Evolutionary conservation across 768 basidiomycete genomes (phyloP).

Genomic region (Suillus weaverae): DNA sequence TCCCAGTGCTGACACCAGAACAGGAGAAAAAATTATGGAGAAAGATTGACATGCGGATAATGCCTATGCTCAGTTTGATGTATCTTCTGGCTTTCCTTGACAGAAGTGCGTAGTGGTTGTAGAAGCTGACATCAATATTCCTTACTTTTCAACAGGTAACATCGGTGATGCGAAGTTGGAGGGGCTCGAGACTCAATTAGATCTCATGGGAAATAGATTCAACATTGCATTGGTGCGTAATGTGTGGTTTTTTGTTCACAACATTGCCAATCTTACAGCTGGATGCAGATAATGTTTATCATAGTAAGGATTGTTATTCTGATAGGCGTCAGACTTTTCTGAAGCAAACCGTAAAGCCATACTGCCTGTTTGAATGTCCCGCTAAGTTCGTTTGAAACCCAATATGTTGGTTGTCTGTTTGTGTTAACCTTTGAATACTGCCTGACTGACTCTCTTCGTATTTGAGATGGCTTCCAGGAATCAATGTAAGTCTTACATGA

Average conservation of each 20-base stretch:
- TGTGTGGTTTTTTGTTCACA: conserved; percentile 22
- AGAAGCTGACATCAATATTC: not conserved
- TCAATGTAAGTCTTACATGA: conserved; percentile 45
- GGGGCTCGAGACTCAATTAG: conserved; percentile 53
- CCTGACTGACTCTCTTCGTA: not conserved
- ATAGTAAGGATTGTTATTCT: conserved; percentile 41
- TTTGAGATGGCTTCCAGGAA: conserved; percentile 61
- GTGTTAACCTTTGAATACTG: conserved; percentile 18
- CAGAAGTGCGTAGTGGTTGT: conserved; percentile 39
- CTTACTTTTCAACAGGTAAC: not conserved
- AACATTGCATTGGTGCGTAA: conserved; percentile 60
- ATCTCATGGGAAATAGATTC: conserved; percentile 56
- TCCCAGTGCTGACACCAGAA: conserved; percentile 33
- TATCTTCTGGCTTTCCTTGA: conserved; percentile 65
- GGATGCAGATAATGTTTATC: conserved; percentile 60
- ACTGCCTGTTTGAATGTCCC: conserved; percentile 56
- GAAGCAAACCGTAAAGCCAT: not conserved
- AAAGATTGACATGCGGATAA: conserved; percentile 55
- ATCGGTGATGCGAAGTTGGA: conserved; percentile 61
- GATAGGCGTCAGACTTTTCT: not conserved
- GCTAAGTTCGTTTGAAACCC: conserved; percentile 47
- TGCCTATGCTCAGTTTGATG: conserved; percentile 58
- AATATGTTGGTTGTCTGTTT: not conserved
- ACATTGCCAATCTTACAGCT: not conserved
- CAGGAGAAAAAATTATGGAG: conserved; percentile 54